phyloP scores from a whole-genome alignment of 139 green algal genomes.

The Tetradesmus obliquus region DNA sequence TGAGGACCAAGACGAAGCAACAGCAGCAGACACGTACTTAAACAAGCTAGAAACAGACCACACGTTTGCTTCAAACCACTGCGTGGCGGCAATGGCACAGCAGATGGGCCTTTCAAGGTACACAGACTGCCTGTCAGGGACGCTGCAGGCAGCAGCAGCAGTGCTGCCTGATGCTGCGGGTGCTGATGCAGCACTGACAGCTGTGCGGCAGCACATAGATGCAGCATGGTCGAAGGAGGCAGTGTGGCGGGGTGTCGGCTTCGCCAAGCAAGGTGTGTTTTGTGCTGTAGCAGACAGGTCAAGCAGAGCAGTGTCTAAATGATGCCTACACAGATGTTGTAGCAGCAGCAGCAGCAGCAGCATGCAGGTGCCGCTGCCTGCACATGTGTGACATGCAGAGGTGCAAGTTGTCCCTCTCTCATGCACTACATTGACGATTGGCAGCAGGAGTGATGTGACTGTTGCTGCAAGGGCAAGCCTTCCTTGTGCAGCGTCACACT shows the following conservation, averaged over 20 bases:
- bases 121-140: slow-evolving; percentile 36
- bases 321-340: no score
- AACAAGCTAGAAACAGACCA: slow-evolving; percentile 24
- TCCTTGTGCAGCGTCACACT: no score
- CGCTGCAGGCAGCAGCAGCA: background rate
- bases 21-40: slow-evolving; percentile 21
- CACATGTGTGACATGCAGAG: no score
- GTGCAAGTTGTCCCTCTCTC: no score
- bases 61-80: slow-evolving; percentile 38
- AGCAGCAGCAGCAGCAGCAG: no score
- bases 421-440: no score
- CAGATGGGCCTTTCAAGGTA: slow-evolving; percentile 14
- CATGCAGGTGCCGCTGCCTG: background rate
- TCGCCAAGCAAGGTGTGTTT: slow-evolving; percentile 48
- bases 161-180: background rate
- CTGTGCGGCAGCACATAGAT: slow-evolving; percentile 45
- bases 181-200: background rate
- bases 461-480: no score
- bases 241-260: slow-evolving; percentile 45
- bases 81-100: slow-evolving; percentile 47
- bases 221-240: slow-evolving; percentile 53
- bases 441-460: no score
- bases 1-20: background rate
- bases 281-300: no score
- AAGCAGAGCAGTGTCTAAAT: no score